These are phyloP conservation scores for Anthostomella pinea DNA, from an alignment of 2,329 filamentous ascomycete genomes.

Conservation along the genomic window DNA sequence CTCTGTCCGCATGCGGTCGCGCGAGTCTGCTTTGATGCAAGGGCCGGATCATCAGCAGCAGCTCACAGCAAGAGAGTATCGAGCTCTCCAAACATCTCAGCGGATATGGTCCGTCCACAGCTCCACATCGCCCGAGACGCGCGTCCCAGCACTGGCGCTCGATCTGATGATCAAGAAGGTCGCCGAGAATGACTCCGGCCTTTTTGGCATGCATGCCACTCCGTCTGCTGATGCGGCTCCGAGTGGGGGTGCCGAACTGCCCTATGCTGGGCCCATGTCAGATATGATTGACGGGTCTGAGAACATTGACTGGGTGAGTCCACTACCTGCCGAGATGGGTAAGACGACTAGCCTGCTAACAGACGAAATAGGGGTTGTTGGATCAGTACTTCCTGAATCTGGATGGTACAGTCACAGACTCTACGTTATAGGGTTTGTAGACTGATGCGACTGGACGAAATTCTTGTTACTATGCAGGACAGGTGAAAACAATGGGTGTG, in stretches of 20 bases:
- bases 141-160: slow-evolving; percentile 19
- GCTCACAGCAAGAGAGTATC: slow-evolving; percentile 5
- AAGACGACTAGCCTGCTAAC: too few relatives aligned
- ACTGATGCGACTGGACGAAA: too few relatives aligned
- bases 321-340: too few relatives aligned
- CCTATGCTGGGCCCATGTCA: background rate
- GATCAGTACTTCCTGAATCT: too few relatives aligned
- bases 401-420: too few relatives aligned
- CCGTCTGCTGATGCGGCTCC: too few relatives aligned
- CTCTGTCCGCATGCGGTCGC: slow-evolving; percentile 20
- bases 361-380: too few relatives aligned
- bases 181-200: slow-evolving; percentile 5
- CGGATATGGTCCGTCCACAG: slow-evolving; percentile 19
- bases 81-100: slow-evolving; percentile 17
- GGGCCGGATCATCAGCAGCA: slow-evolving; percentile 3
- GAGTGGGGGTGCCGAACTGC: too few relatives aligned
- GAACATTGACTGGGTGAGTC: background rate
- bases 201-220: too few relatives aligned
- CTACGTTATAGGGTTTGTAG: too few relatives aligned
- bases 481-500: too few relatives aligned
- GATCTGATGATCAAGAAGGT: slow-evolving; percentile 14
- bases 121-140: slow-evolving; percentile 16
- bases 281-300: background rate
- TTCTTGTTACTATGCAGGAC: too few relatives aligned
- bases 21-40: background rate